A percentile compares a stretch with the other conserved stretches of the same genome.
Conservation (phyloP, 1,284 basidiomycete genomes). For the Porogramme epimiltina region DNA sequence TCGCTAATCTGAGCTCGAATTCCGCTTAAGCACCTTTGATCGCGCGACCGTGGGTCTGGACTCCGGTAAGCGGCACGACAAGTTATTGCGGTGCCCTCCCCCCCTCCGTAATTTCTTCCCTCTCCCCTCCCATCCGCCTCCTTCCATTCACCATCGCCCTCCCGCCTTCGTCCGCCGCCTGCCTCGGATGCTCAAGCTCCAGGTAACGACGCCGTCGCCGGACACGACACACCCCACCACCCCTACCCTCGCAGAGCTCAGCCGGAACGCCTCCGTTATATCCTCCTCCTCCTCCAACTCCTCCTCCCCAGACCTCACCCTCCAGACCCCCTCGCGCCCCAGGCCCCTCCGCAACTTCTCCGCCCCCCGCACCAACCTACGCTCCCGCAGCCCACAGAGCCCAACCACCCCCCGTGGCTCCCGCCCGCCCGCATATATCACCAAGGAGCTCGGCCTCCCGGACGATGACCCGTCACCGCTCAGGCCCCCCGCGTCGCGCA, state of each 20-base stretch:
- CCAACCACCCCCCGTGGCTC: constrained; percentile 46
- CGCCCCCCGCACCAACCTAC: constrained; percentile 45
- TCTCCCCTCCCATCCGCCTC: constrained; percentile 12
- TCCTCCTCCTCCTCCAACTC: constrained; percentile 67
- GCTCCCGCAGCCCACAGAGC: constrained; percentile 54
- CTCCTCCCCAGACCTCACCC: constrained; percentile 43
- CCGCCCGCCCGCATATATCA: constrained; percentile 59
- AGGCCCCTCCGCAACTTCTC: constrained; percentile 69
- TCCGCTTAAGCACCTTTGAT: background rate
- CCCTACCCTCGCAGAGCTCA: constrained; percentile 61
- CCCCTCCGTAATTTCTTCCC: constrained; percentile 18
- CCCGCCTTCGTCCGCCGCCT: constrained; percentile 8
- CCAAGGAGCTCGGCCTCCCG: constrained; percentile 54
- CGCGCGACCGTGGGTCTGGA: constrained; percentile 16
- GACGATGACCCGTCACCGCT: constrained; percentile 36
- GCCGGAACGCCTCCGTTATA: constrained; percentile 76
- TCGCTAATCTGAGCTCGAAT: too few species aligned
- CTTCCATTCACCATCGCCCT: too few species aligned
- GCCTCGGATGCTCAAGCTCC: constrained; percentile 43
- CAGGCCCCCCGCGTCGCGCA: constrained; percentile 32
- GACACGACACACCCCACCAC: constrained; percentile 33
- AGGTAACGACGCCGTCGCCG: constrained; percentile 40
- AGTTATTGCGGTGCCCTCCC: constrained; percentile 18
- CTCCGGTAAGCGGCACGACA: constrained; percentile 13
- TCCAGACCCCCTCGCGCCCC: constrained; percentile 47